Percentiles rank a stretch among this genome's conserved stretches.
These are phyloP conservation scores for Xylaria flabelliformis DNA, from an alignment of 495 filamentous ascomycete genomes.

Conservation along the genomic window DNA sequence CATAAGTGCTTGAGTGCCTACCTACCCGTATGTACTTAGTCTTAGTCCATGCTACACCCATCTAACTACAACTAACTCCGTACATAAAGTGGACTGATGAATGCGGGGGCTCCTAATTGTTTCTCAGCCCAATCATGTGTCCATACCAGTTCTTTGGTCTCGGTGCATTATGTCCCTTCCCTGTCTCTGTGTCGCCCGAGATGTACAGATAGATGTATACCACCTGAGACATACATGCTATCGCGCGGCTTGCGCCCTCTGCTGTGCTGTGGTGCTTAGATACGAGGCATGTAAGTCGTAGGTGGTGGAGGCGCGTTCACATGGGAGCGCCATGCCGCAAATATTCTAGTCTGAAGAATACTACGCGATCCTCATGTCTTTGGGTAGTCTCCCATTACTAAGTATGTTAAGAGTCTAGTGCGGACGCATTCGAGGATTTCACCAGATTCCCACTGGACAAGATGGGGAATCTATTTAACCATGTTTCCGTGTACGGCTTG, in stretches of 20 bases:
- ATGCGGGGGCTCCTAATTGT: neutral
- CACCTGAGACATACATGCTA: neutral
- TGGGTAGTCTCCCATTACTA: neutral
- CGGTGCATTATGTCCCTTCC: neutral
- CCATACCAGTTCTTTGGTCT: constrained; percentile 1
- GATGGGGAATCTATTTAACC: neutral
- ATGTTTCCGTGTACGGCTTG: neutral
- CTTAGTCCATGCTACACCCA: neutral
- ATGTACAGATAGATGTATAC: neutral
- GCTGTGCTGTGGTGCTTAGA: neutral
- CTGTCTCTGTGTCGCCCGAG: constrained; percentile 5
- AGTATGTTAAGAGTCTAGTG: neutral
- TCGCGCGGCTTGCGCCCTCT: too few species aligned
- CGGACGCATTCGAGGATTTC: neutral
- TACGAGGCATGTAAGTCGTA: neutral
- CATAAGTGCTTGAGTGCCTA: neutral
- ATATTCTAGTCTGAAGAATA: neutral
- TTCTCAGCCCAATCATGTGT: constrained; percentile 4
- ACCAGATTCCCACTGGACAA: neutral
- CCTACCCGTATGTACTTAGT: neutral
- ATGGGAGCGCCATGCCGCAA: neutral
- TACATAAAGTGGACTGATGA: neutral
- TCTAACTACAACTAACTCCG: neutral
- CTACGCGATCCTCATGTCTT: neutral
- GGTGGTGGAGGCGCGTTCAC: neutral